Percentiles rank a stretch among this genome's conserved stretches.
phyloP scores from a whole-genome alignment of 805 yeast species.

The Tetrapisispora nanseiensis region DNA sequence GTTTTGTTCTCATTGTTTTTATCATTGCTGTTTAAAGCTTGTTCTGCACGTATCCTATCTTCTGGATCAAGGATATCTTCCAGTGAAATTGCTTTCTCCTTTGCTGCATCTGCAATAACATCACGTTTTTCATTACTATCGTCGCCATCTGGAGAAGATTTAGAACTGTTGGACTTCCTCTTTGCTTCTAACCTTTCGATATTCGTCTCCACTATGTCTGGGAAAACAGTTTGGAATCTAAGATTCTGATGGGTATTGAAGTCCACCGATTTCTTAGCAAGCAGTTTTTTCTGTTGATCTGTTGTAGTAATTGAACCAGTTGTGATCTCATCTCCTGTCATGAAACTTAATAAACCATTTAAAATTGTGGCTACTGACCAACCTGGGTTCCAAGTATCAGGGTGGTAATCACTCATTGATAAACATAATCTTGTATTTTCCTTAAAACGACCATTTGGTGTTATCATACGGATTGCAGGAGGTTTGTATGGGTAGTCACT shows the following conservation, averaged over 20 bases:
- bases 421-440: slow-evolving; percentile 75
- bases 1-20: neutral
- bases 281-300: slow-evolving; percentile 42
- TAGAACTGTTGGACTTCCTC: slow-evolving; percentile 5
- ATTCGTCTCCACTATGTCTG: slow-evolving; percentile 44
- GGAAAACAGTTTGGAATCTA: slow-evolving; percentile 54
- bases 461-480: slow-evolving; percentile 78
- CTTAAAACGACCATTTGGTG: slow-evolving; percentile 83
- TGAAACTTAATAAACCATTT: slow-evolving; percentile 79
- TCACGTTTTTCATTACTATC: slow-evolving; percentile 6
- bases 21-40: slow-evolving; percentile 3
- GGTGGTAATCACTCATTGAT: slow-evolving; percentile 91
- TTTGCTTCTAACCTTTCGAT: slow-evolving; percentile 17
- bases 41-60: slow-evolving; percentile 50
- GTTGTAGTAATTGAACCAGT: slow-evolving; percentile 72
- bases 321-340: slow-evolving; percentile 80
- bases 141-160: neutral
- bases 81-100: slow-evolving; percentile 26
- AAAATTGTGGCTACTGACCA: slow-evolving; percentile 89
- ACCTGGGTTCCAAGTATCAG: slow-evolving; percentile 92
- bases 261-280: slow-evolving; percentile 49
- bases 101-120: slow-evolving; percentile 24
- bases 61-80: slow-evolving; percentile 51
- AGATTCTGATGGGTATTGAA: slow-evolving; percentile 51
- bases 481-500: slow-evolving; percentile 85